Percentiles rank a stretch among this genome's conserved stretches.
Evolutionary conservation across 1,284 basidiomycete genomes (phyloP).

Genomic region (Pseudozyma tsukubaensis): DNA sequence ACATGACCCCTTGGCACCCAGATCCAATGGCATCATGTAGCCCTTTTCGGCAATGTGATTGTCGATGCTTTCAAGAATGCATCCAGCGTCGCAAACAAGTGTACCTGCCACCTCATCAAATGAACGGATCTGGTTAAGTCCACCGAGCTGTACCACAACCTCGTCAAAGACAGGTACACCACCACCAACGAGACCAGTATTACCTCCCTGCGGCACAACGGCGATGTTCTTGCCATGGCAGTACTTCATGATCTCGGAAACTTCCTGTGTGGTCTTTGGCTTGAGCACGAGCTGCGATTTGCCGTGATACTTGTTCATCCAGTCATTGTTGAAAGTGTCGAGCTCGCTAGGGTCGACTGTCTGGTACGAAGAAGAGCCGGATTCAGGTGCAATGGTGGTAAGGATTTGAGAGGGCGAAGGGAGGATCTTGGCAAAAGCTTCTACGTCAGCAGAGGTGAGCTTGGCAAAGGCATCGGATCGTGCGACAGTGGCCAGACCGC

Average conservation of each 20-base stretch:
- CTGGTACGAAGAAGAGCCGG: slow-evolving; percentile 40
- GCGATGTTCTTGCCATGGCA: slow-evolving; percentile 69
- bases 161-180: slow-evolving; percentile 91
- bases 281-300: slow-evolving; percentile 85
- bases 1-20: slow-evolving; percentile 98
- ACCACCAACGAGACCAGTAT: slow-evolving; percentile 97
- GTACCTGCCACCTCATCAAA: slow-evolving; percentile 82
- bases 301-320: slow-evolving; percentile 97
- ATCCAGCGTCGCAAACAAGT: slow-evolving; percentile 82
- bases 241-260: slow-evolving; percentile 77
- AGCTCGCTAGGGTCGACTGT: slow-evolving; percentile 75
- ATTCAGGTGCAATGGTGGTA: slow-evolving; percentile 70
- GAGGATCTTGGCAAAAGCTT: slow-evolving; percentile 71
- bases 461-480: slow-evolving; percentile 71
- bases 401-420: slow-evolving; percentile 71
- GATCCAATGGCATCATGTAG: slow-evolving; percentile 96
- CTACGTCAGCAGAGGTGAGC: slow-evolving; percentile 71
- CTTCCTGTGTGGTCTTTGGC: slow-evolving; percentile 87
- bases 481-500: slow-evolving; percentile 72
- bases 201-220: slow-evolving; percentile 96
- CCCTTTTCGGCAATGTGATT: slow-evolving; percentile 87
- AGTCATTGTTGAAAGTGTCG: slow-evolving; percentile 86
- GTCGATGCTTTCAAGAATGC: slow-evolving; percentile 90
- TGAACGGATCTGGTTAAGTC: slow-evolving; percentile 85
- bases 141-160: slow-evolving; percentile 83